phyloP scores from a whole-genome alignment of 208 protist genomes.

The Angomonas desouzai region DNA sequence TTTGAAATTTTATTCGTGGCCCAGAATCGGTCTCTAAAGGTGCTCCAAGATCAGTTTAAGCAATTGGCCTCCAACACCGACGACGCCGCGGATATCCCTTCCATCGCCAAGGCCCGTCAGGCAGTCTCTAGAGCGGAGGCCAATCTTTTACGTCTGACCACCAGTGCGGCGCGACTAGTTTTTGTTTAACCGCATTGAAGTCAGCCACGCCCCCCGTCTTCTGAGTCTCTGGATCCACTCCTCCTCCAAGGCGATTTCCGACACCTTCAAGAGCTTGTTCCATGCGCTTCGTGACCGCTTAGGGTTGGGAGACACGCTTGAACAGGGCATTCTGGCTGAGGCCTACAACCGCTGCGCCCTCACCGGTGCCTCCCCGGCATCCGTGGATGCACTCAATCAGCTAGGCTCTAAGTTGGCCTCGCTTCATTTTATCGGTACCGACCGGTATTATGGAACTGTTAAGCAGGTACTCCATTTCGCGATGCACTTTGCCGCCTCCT shows the following conservation, averaged over 20 bases:
- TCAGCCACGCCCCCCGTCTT: constrained; percentile 38
- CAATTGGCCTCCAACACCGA: constrained; percentile 24
- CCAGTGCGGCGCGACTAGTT: constrained; percentile 59
- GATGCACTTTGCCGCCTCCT: constrained; percentile 59
- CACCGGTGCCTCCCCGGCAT: constrained; percentile 48
- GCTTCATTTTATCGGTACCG: constrained; percentile 69
- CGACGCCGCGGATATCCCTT: constrained; percentile 16
- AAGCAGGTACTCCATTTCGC: constrained; percentile 67
- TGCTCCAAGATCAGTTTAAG: constrained; percentile 39
- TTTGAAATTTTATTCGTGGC: constrained; percentile 43
- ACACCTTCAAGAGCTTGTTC: constrained; percentile 79
- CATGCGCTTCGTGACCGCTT: constrained; percentile 62
- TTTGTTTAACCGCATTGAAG: constrained; percentile 47
- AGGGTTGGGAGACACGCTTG: constrained; percentile 54
- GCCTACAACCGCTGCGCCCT: constrained; percentile 63
- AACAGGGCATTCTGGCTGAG: constrained; percentile 62
- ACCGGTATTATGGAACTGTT: constrained; percentile 64
- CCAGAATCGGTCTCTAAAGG: constrained; percentile 21
- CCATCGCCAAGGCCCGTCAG: constrained; percentile 34
- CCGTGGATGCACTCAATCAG: constrained; percentile 65
- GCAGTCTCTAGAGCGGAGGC: constrained; percentile 43
- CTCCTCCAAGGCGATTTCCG: constrained; percentile 62
- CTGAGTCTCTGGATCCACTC: constrained; percentile 65
- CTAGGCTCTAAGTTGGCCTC: constrained; percentile 72
- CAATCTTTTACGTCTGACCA: constrained; percentile 52